These are phyloP conservation scores for Helicocarpus griseus DNA, from an alignment of 2,329 filamentous ascomycete species.

Conservation along the genomic window DNA sequence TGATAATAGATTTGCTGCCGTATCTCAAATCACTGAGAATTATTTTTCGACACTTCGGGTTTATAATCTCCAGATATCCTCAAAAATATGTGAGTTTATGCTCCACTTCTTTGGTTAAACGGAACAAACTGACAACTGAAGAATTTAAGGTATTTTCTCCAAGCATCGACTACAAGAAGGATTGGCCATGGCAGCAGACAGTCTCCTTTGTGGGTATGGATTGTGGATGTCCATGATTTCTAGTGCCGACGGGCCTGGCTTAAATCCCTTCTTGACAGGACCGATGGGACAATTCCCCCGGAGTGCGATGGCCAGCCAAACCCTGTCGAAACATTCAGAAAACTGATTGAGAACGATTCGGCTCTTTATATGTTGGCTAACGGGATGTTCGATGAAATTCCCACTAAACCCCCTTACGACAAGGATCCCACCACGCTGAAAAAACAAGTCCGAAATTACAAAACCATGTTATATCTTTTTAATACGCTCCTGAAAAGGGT, in stretches of 20 bases:
- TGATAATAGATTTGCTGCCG: no score
- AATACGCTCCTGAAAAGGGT: slow-evolving; percentile 19
- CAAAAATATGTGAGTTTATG: no score
- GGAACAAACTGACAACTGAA: no score
- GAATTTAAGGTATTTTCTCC: no score
- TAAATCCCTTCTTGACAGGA: not conserved
- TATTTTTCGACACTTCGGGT: no score
- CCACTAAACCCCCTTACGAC: slow-evolving; percentile 7
- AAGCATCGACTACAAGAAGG: not conserved
- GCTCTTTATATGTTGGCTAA: slow-evolving; percentile 7
- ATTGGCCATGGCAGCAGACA: not conserved
- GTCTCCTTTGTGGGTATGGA: not conserved
- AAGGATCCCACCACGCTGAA: slow-evolving; percentile 5
- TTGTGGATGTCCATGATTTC: not conserved
- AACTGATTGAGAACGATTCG: slow-evolving; percentile 6
- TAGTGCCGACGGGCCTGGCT: not conserved
- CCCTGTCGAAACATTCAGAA: not conserved
- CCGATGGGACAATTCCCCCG: not conserved
- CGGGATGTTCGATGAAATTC: slow-evolving; percentile 8
- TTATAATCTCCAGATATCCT: no score
- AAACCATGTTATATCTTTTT: slow-evolving; percentile 8
- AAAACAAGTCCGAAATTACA: slow-evolving; percentile 8
- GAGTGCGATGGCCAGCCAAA: not conserved
- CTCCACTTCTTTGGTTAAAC: no score
- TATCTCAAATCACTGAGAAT: no score